Conservation (phyloP, 176 grass and related monocot genomes). For the Saccharum spontaneum region DNA sequence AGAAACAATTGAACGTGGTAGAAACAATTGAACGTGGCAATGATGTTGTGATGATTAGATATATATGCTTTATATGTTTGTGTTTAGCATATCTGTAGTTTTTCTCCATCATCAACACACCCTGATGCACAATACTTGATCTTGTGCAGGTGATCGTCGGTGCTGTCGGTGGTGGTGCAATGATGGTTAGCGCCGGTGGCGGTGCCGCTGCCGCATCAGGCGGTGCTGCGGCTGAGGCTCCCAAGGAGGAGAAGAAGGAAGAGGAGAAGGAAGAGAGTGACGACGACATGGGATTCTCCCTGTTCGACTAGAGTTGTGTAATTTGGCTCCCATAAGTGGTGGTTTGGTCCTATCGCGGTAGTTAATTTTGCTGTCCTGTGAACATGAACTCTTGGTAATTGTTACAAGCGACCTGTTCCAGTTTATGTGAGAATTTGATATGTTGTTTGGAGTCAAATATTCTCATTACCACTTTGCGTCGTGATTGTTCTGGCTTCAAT, state of each 20-base stretch:
- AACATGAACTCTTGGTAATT: slow-evolving; percentile 11
- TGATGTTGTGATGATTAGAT: neutral
- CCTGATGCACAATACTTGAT: neutral
- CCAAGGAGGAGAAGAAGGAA: slow-evolving; percentile 84
- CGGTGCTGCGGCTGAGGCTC: slow-evolving; percentile 43
- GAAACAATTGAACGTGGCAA: too few species aligned
- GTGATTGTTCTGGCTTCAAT: neutral
- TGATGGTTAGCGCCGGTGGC: slow-evolving; percentile 42
- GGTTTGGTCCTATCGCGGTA: neutral
- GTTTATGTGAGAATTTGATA: slow-evolving; percentile 8
- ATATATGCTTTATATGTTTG: neutral
- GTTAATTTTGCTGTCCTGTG: slow-evolving; percentile 34
- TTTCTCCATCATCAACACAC: neutral
- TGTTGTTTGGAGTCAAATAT: neutral
- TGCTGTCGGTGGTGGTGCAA: slow-evolving; percentile 51
- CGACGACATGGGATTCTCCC: slow-evolving; percentile 86
- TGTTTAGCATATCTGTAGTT: neutral
- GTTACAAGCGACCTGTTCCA: neutral
- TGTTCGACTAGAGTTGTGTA: slow-evolving; percentile 65
- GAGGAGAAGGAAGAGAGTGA: slow-evolving; percentile 94
- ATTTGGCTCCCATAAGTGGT: neutral
- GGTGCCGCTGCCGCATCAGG: slow-evolving; percentile 35
- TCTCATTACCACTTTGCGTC: neutral
- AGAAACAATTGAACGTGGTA: neutral
- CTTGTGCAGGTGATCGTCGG: slow-evolving; percentile 60